Evolutionary conservation across 75 land plant species (phyloP).

Genomic region (Pinus taeda): DNA sequence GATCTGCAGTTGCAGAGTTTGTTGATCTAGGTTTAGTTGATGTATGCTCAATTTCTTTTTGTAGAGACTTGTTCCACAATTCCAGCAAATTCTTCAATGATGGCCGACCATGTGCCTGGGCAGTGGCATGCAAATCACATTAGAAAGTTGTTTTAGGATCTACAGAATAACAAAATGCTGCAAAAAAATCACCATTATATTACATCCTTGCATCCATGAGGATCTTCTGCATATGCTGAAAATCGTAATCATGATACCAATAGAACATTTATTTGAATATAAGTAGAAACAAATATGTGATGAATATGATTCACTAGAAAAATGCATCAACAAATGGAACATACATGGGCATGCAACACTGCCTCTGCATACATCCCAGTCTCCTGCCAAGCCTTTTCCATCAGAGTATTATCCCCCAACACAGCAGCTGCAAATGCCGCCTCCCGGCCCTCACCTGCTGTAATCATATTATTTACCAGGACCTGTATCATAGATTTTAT

Average conservation of each 20-base stretch:
- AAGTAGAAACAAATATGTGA: not conserved
- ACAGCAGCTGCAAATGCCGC: conserved; percentile 97
- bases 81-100: conserved; percentile 68
- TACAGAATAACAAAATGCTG: not conserved
- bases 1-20: conserved; percentile 61
- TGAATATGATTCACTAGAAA: not conserved
- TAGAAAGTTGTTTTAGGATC: not conserved
- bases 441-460: conserved; percentile 89
- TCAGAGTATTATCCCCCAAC: conserved; percentile 84
- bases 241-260: conserved; percentile 3
- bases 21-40: conserved; percentile 19
- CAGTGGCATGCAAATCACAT: not conserved
- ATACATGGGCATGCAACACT: conserved; percentile 97
- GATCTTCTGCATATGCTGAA: not conserved
- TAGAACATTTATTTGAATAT: not conserved
- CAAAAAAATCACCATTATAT: conserved; percentile 2
- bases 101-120: conserved; percentile 95
- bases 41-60: conserved; percentile 69
- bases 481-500: conserved; percentile 44
- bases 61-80: conserved; percentile 83
- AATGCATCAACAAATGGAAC: not conserved
- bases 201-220: not conserved
- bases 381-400: conserved; percentile 99
- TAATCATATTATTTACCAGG: conserved; percentile 73
- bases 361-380: conserved; percentile 98